Evolutionary conservation across 83 land plant genomes (phyloP), one percentile per base, ranked within the genome.

Genomic region (Isoetes engelmannii): DNA sequence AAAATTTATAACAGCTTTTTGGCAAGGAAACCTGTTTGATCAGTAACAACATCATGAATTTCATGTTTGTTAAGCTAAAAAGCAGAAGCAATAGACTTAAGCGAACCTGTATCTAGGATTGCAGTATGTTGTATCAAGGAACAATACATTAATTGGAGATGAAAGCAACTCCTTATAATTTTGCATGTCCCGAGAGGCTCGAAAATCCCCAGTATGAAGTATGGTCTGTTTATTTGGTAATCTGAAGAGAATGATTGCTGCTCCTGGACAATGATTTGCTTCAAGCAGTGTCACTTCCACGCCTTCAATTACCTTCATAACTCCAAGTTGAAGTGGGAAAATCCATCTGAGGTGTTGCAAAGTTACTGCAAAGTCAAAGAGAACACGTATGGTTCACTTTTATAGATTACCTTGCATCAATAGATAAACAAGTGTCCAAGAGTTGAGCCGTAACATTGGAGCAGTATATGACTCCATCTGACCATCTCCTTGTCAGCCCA

Each of bases 211-310:
- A 28, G 88, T 88, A 65, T 88, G 92, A 64, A 85, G 72, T 51
- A 72, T 71, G 20, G 67, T 43, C 50, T 75, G 65, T 7, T 86
- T 86, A 75, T 79, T 70, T 4, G 50, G 53, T 3, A 83, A 75
- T 18, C 63, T 73, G 50, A 88, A 83, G 53, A 76, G 75, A 47
- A 88, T 83, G 17, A 88, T 55, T 56, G 89, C 81, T 67, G 92
- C 86, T 10, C 92, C 92, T 6, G 88, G 86, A 58, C 88, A 88
- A 66, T 88, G 88, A 74, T 88, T 88, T 20, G 88, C 92, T 51
- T 88, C 89, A 61, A 85, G 69, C 63, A 88, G 61, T 43, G 65
- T 77, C 69, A 88, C 86, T 57, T 78, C 72, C 48, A 80, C 77
- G 44, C 83, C 87, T 37, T 84, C 82, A 68, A 87, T 80, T 19